Evolutionary conservation across 345 rosid species (phyloP).

Genomic region (Moringa oleifera): DNA sequence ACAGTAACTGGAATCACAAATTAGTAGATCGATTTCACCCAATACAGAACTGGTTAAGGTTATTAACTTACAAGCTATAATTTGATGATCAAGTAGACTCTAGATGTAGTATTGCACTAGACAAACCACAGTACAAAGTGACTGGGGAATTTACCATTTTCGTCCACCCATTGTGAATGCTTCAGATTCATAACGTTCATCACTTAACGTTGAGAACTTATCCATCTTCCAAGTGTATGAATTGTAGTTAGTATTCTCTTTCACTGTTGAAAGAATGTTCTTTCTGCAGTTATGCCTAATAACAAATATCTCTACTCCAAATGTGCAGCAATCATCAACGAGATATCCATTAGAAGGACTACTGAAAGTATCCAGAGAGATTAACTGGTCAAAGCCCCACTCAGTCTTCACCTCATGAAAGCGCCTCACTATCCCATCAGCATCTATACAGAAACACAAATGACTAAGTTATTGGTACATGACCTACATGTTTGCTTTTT

Average conservation of each 20-base stretch:
- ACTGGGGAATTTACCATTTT: not conserved
- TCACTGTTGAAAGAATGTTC: not conserved
- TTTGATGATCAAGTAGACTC: too few relatives aligned
- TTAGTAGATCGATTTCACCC: too few relatives aligned
- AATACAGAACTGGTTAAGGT: too few relatives aligned
- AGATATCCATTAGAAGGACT: not conserved
- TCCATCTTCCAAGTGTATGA: conserved; percentile 9
- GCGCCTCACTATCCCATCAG: not conserved
- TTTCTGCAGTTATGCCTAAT: not conserved
- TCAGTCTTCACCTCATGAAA: not conserved
- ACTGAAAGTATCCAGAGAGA: not conserved
- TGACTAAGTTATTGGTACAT: too few relatives aligned
- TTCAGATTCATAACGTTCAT: not conserved
- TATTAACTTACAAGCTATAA: too few relatives aligned
- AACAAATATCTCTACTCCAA: not conserved
- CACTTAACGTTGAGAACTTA: not conserved
- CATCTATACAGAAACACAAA: not conserved
- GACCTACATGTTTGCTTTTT: too few relatives aligned
- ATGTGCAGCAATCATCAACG: not conserved
- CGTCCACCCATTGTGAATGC: not conserved
- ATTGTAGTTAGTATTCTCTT: not conserved
- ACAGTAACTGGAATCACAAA: too few relatives aligned
- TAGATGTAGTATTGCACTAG: too few relatives aligned
- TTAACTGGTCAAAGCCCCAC: not conserved
- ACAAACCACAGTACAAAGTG: too few relatives aligned